Evolutionary conservation across 192 early-diverging fungal genomes (phyloP).

Genomic region (Rhizophagus clarus): DNA sequence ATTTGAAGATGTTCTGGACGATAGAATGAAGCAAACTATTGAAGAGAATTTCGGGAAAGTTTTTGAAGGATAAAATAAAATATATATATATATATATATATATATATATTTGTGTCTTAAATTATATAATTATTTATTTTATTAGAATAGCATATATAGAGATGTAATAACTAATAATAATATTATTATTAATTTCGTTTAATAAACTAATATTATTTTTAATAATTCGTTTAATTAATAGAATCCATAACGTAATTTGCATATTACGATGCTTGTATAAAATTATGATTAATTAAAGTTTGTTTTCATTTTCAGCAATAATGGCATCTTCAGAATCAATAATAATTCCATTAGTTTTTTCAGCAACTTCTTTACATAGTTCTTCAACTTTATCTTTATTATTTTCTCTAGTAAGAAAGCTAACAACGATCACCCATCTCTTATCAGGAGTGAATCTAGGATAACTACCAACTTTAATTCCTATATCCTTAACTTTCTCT

Average conservation of each 20-base stretch:
- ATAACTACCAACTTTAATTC: conserved; percentile 58
- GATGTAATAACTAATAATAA: no score
- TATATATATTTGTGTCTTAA: neutral
- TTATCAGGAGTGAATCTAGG: conserved; percentile 49
- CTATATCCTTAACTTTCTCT: conserved; percentile 16
- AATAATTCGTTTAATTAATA: no score
- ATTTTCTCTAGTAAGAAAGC: conserved; percentile 51
- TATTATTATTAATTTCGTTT: no score
- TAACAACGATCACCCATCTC: conserved; percentile 53
- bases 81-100: neutral
- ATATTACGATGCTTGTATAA: no score
- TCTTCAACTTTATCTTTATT: conserved; percentile 25
- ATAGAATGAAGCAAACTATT: conserved; percentile 63
- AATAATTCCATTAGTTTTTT: conserved; percentile 32
- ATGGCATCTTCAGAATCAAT: neutral
- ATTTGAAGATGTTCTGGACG: conserved; percentile 79
- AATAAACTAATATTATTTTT: no score
- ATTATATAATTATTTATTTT: no score
- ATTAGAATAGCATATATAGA: no score
- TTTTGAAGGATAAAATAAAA: conserved; percentile 66
- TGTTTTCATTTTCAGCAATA: neutral
- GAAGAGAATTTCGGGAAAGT: conserved; percentile 75
- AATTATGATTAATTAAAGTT: neutral
- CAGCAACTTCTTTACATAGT: conserved; percentile 32
- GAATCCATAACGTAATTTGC: no score